These are phyloP conservation scores for Alternaria consortialis DNA, from an alignment of 2,329 filamentous ascomycete species.

Conservation along the genomic window DNA sequence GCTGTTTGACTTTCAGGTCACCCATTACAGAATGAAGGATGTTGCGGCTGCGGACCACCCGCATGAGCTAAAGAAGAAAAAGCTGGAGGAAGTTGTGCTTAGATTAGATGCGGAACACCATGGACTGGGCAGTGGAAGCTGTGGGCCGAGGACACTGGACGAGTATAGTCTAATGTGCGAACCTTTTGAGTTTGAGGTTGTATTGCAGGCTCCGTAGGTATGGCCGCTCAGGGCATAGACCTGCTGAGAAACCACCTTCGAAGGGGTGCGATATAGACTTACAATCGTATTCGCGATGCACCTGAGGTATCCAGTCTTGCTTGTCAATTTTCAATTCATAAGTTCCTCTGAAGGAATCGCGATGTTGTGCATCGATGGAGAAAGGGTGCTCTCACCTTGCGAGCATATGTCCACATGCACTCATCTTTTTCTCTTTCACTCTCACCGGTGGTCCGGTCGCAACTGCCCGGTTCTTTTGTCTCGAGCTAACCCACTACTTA, in stretches of 20 bases:
- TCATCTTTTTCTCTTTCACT: background rate
- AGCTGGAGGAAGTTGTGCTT: constrained; percentile 65
- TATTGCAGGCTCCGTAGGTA: constrained; percentile 25
- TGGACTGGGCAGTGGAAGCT: constrained; percentile 69
- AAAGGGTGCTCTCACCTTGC: background rate
- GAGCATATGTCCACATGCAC: background rate
- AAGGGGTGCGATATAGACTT: background rate
- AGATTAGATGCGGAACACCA: constrained; percentile 70
- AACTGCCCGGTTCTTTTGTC: background rate
- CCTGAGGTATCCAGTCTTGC: background rate
- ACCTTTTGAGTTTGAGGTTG: constrained; percentile 50
- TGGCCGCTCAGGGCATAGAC: background rate
- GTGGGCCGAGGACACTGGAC: constrained; percentile 63
- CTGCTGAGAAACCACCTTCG: background rate
- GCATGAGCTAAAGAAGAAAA: constrained; percentile 65
- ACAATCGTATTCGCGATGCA: background rate
- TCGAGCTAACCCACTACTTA: background rate
- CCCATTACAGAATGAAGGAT: constrained; percentile 62
- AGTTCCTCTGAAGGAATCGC: no score
- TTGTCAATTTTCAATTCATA: background rate
- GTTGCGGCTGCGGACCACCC: constrained; percentile 70
- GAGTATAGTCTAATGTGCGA: constrained; percentile 51
- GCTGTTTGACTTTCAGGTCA: constrained; percentile 61
- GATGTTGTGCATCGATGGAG: background rate
- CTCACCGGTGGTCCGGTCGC: background rate